Base-by-base conservation (phyloP, 2,329 filamentous ascomycete genomes). In the Plenodomus lindquistii region DNA sequence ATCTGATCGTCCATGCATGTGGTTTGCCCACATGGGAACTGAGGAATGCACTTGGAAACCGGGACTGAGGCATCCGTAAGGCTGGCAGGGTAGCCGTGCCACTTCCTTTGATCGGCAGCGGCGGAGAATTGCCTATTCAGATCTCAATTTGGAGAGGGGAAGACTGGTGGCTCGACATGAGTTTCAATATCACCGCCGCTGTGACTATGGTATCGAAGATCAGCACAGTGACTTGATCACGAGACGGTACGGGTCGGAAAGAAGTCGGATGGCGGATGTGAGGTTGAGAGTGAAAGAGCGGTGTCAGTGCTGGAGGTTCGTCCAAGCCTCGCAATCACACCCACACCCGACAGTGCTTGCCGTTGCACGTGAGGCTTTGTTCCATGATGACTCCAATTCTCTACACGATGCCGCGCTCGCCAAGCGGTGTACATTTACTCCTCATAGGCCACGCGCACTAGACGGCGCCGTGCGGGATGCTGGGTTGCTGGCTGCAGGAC, bases 21-120 rank as follows among this genome's bases (percentile, higher is more conserved):
- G 41, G 39, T 20, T 31, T 31, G 27, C 27, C 27, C 27, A 10
- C 22, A 13, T 31, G 27, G 11, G 27, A 31, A 15, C 6, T 31
- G 27, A 31, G 22, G 22, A 5, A 24, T 24, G 22, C 22, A 24
- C 22, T 31, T 40, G 53, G 52, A 59, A 57, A 60, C 64, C 65
- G 66, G 63, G 57, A 64, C 59, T 67, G 37, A 66, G 63, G 63
- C 65, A 69, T 70, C 66, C 65, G 66, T 57, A 53, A 63, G 59
- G 55, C 44, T 54, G 34, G 48, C 34, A 46, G 29, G 37, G 35
- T 34, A 29, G 22, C 50, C 46, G 46, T 47, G 52, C 52, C 46
- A 43, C 42, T 22, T 45, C 22, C 20, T 38, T 20, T 40, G 27
- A 31, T 31, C 19, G 22, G 41, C 38, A 24, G 35, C 37, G 24